phyloP scores from a whole-genome alignment of 1,139 yeast genomes.

The Zygoascus hellenicus region DNA sequence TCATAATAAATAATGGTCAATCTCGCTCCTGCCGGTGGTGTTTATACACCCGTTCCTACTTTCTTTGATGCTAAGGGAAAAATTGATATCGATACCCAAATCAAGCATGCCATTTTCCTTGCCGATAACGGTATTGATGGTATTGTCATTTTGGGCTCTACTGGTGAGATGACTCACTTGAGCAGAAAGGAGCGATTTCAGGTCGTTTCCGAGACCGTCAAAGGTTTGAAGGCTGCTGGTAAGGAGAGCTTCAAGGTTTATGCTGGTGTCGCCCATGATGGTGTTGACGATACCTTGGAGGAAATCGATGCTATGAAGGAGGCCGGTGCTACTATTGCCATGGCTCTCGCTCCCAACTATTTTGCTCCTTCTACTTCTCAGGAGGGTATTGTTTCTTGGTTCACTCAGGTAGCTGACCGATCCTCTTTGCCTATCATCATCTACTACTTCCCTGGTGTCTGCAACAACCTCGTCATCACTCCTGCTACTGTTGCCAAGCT shows the following conservation, averaged over 20 bases:
- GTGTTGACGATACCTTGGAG: constrained; percentile 39
- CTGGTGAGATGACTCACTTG: constrained; percentile 46
- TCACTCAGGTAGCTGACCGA: constrained; percentile 41
- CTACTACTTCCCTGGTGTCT: constrained; percentile 48
- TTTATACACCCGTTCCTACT: constrained; percentile 47
- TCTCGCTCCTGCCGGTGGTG: constrained; percentile 33
- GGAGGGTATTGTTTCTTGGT: constrained; percentile 42
- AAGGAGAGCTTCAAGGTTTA: constrained; percentile 34
- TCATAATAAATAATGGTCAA: neutral
- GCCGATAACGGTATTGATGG: constrained; percentile 43
- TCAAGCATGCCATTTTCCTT: constrained; percentile 39
- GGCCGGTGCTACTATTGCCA: constrained; percentile 43
- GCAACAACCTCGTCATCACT: constrained; percentile 38
- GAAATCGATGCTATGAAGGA: constrained; percentile 36
- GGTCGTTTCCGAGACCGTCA: constrained; percentile 34
- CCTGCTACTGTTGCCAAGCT: constrained; percentile 36
- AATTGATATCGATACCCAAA: constrained; percentile 41
- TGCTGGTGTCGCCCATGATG: constrained; percentile 43
- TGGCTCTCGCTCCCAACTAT: constrained; percentile 46
- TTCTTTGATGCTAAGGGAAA: constrained; percentile 38
- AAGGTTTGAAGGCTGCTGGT: constrained; percentile 36
- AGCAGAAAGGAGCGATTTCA: constrained; percentile 39
- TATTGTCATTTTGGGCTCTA: constrained; percentile 45
- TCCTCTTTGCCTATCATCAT: constrained; percentile 43
- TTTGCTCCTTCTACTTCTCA: constrained; percentile 42